Percentiles rank a stretch among this genome's conserved stretches.
These are phyloP conservation scores for Allantophomopsis cytisporea DNA, from an alignment of 2,329 filamentous ascomycete genomes.

Conservation along the genomic window DNA sequence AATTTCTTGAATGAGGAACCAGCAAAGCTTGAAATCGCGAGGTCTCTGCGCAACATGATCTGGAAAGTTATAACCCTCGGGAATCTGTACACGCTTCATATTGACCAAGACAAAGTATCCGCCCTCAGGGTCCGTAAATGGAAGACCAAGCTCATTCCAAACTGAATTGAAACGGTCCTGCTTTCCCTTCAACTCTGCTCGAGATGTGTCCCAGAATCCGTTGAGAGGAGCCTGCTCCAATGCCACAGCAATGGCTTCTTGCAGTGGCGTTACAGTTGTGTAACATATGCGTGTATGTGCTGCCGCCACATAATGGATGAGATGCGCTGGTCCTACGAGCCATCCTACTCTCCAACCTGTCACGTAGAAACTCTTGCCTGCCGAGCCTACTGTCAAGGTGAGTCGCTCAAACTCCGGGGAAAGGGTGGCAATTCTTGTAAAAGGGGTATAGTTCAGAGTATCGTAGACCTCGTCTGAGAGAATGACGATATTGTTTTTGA, in stretches of 20 bases:
- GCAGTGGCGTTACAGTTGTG: conserved; percentile 79
- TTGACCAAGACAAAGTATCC: conserved; percentile 94
- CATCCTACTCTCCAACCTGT: conserved; percentile 90
- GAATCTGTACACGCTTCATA: conserved; percentile 69
- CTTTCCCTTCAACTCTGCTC: conserved; percentile 74
- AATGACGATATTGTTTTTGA: conserved; percentile 3
- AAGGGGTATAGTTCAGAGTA: conserved; percentile 81
- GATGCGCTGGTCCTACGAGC: conserved; percentile 71
- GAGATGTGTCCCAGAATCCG: conserved; percentile 73
- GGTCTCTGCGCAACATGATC: conserved; percentile 70
- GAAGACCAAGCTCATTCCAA: conserved; percentile 57
- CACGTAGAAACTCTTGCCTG: conserved; percentile 91
- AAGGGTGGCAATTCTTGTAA: conserved; percentile 76
- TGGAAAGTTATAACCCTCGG: conserved; percentile 72
- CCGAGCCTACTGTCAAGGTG: conserved; percentile 82
- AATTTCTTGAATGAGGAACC: conserved; percentile 94
- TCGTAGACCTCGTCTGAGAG: conserved; percentile 61
- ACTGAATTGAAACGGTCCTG: conserved; percentile 72
- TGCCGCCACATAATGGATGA: conserved; percentile 79
- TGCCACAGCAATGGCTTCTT: conserved; percentile 81
- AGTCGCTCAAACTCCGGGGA: conserved; percentile 74
- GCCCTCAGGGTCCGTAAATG: conserved; percentile 60
- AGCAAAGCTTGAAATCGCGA: conserved; percentile 80
- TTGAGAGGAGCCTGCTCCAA: conserved; percentile 74
- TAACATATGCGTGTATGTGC: conserved; percentile 93